Conservation (phyloP, 495 filamentous ascomycete species). For the Antarctomyces pellizariae region DNA sequence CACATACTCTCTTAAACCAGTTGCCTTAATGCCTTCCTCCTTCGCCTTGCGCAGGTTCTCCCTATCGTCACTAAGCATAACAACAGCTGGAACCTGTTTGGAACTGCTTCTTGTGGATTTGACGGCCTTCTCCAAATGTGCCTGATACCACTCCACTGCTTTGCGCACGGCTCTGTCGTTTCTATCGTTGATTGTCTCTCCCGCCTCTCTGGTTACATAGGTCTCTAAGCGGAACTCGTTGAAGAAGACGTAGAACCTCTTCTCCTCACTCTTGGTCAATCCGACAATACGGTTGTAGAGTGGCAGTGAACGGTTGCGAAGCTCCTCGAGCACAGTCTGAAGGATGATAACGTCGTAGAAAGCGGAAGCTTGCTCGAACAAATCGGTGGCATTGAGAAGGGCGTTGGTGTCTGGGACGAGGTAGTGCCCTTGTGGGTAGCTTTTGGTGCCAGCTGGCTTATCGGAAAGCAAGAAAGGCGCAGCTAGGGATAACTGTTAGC, state of each 20-base stretch:
- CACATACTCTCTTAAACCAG: constrained; percentile 56
- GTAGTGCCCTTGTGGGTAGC: constrained; percentile 75
- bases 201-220: constrained; percentile 44
- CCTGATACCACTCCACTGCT: constrained; percentile 71
- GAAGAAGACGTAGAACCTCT: constrained; percentile 96
- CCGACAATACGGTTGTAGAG: constrained; percentile 82
- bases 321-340: constrained; percentile 88
- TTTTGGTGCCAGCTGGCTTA: constrained; percentile 56
- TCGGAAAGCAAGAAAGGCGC: constrained; percentile 70
- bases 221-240: constrained; percentile 94
- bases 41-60: constrained; percentile 70
- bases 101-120: constrained; percentile 27
- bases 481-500: constrained; percentile 23
- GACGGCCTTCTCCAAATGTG: constrained; percentile 43
- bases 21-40: constrained; percentile 40
- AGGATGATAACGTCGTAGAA: constrained; percentile 91
- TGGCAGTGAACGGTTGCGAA: constrained; percentile 78
- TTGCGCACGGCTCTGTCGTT: constrained; percentile 81
- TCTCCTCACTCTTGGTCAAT: constrained; percentile 81
- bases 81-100: constrained; percentile 45
- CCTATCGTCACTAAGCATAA: constrained; percentile 85
- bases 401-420: constrained; percentile 92
- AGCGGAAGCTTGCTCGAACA: constrained; percentile 75
- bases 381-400: constrained; percentile 83
- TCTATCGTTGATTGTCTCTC: constrained; percentile 86